Evolutionary conservation across 2,329 filamentous ascomycete genomes (phyloP).

Genomic region (Coniochaeta prunicola): DNA sequence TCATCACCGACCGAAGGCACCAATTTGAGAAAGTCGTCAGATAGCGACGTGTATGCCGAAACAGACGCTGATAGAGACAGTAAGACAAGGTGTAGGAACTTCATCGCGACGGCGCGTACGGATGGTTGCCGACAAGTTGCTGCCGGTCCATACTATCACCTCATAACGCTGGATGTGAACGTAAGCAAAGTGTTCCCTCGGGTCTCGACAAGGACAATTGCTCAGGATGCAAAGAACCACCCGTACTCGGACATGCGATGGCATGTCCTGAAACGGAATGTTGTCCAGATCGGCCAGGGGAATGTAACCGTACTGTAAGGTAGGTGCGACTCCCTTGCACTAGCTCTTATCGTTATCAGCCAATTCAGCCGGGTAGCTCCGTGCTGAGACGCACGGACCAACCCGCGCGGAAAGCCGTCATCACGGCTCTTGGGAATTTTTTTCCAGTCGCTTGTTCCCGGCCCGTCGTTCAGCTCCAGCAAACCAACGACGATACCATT

Average conservation of each 20-base stretch:
- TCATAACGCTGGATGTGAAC: not conserved
- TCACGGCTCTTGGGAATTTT: conserved; percentile 2
- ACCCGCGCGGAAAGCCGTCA: not conserved
- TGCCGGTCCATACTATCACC: not conserved
- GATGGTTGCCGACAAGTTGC: not conserved
- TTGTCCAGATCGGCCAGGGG: not conserved
- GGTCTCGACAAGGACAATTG: not conserved
- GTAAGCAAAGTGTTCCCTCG: not conserved
- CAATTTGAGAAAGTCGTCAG: conserved; percentile 63
- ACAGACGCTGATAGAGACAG: not conserved
- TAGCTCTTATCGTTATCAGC: not conserved
- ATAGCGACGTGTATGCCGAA: conserved; percentile 46
- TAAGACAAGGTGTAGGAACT: not conserved
- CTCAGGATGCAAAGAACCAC: not conserved
- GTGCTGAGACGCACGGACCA: not conserved
- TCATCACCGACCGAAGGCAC: conserved; percentile 56
- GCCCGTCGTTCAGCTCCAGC: not conserved
- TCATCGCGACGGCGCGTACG: not conserved
- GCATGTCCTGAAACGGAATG: not conserved
- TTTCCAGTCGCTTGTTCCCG: conserved; percentile 2
- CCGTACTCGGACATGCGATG: not conserved
- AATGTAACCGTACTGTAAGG: not conserved
- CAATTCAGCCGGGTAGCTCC: not conserved
- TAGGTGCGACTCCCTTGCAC: not conserved
- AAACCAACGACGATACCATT: not conserved